Percentiles rank a stretch among this genome's conserved stretches.
These are phyloP conservation scores for Neurospora sp. DNA, from an alignment of 495 filamentous ascomycete genomes.

Conservation along the genomic window DNA sequence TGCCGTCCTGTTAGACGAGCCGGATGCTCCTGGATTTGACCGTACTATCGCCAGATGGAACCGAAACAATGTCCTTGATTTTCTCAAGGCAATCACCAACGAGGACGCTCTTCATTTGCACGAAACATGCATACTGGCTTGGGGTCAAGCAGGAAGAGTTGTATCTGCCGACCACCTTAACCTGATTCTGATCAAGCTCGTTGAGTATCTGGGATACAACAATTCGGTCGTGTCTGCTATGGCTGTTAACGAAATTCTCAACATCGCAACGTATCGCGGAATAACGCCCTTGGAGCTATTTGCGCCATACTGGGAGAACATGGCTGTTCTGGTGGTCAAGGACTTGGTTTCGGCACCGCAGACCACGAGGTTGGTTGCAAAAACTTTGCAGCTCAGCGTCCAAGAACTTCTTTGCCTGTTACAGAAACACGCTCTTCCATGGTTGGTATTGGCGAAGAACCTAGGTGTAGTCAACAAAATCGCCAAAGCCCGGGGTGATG, in stretches of 20 bases:
- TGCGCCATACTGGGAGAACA: constrained; percentile 73
- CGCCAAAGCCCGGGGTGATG: constrained; percentile 57
- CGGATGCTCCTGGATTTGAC: constrained; percentile 30
- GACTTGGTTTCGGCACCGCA: constrained; percentile 72
- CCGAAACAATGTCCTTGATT: constrained; percentile 52
- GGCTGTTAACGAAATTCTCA: constrained; percentile 62
- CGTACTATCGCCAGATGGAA: constrained; percentile 45
- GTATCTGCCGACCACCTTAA: constrained; percentile 66
- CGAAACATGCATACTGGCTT: constrained; percentile 77
- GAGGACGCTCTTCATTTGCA: constrained; percentile 52
- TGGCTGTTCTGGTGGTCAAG: constrained; percentile 71
- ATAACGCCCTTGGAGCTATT: constrained; percentile 57
- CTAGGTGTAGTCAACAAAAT: constrained; percentile 72
- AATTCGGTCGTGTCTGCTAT: constrained; percentile 69
- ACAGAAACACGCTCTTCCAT: constrained; percentile 76
- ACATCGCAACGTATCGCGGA: constrained; percentile 52
- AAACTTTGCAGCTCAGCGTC: constrained; percentile 64
- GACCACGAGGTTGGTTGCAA: constrained; percentile 68
- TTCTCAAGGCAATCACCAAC: constrained; percentile 60
- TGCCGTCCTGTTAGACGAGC: constrained; percentile 50
- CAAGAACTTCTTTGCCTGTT: constrained; percentile 62
- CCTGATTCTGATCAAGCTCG: constrained; percentile 67
- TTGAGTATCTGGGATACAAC: constrained; percentile 78
- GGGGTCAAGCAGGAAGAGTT: constrained; percentile 64
- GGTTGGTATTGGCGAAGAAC: constrained; percentile 68